Conservation (phyloP, 2,329 filamentous ascomycete genomes). For the Lachnellula suecica region DNA sequence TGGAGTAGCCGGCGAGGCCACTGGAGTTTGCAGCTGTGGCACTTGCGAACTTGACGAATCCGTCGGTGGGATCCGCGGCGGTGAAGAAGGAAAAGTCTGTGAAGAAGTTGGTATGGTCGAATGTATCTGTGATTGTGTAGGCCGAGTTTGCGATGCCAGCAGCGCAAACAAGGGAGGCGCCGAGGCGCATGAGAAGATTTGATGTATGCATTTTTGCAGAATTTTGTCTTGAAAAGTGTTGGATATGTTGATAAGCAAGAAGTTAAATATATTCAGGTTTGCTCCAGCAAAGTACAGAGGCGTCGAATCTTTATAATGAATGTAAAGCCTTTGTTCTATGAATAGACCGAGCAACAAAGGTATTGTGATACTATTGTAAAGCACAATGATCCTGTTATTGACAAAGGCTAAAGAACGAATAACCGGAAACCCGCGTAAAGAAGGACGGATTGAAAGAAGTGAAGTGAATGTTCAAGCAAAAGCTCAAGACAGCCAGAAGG, state of each 20-base stretch:
- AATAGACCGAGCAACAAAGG: not conserved
- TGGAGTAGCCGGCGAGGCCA: conserved; percentile 43
- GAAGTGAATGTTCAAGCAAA: conserved; percentile 2
- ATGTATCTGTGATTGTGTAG: conserved; percentile 45
- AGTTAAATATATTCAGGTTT: not conserved
- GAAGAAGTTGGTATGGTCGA: conserved; percentile 43
- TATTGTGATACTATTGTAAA: conserved; percentile 1
- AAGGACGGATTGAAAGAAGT: conserved; percentile 29
- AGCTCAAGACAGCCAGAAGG: not conserved
- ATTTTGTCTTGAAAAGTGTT: conserved; percentile 12
- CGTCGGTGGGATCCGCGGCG: conserved; percentile 66
- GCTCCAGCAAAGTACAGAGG: not conserved
- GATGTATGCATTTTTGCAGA: conserved; percentile 20
- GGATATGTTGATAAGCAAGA: not conserved
- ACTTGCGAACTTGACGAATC: conserved; percentile 70
- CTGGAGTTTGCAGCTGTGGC: conserved; percentile 54
- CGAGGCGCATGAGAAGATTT: conserved; percentile 24
- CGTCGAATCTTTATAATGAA: not conserved
- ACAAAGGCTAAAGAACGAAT: conserved; percentile 13
- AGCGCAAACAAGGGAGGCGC: conserved; percentile 31
- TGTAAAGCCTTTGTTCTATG: conserved; percentile 1
- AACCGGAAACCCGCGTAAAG: conserved; percentile 30
- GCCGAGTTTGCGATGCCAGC: conserved; percentile 25
- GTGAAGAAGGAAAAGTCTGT: conserved; percentile 55
- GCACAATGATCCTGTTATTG: conserved; percentile 9